Evolutionary conservation across 768 basidiomycete species (phyloP), one percentile per base, ranked within the genome.

Genomic region (Termitomyces sp.): DNA sequence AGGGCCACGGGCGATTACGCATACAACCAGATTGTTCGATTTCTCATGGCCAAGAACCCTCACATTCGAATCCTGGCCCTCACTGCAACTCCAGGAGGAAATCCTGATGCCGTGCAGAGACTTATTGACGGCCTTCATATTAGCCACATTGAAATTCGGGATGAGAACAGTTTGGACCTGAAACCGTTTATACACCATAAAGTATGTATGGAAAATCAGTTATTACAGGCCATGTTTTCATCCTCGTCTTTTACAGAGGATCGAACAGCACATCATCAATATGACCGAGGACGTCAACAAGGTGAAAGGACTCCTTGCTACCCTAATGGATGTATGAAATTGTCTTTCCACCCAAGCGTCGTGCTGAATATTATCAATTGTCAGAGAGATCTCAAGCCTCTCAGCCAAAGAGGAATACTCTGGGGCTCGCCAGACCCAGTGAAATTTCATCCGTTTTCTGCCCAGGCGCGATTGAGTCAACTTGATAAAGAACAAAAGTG

Each of bases 111-210:
- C n/a, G 88, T 98, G 2, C 97, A 99, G 71, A 77, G 74, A 5
- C 85, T 99, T 38, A 84, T 98, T n/a, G 93, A 98, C 69, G 86
- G 88, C 18, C 75, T 99, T 12, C 97, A 98, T 67, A 95, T 99
- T 57, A 94, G 94, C 64, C 85, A 86, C 59, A 95, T 99, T 58
- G 96, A 98, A 68, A 92, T 98, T 62, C 83, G 97, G 54, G 86
- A 96, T 67, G 97, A 98, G 68, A 80, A 87, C 58, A 94, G 93
- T 66, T 72, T 95, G 28, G 97, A 98, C 74, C 78, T 98, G 38
- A 82, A 83, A 63, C 81, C 82, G 38, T 99, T 96, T 68, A 82
- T 96, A 65, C 88, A 94, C 68, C 84, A 91, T 64, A 99, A 98
- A 81, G 93, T 87, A 32, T 40, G 69, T 55, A 26, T 20, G 32